phyloP scores from a whole-genome alignment of 2,329 filamentous ascomycete genomes.

The Colletotrichum horii region DNA sequence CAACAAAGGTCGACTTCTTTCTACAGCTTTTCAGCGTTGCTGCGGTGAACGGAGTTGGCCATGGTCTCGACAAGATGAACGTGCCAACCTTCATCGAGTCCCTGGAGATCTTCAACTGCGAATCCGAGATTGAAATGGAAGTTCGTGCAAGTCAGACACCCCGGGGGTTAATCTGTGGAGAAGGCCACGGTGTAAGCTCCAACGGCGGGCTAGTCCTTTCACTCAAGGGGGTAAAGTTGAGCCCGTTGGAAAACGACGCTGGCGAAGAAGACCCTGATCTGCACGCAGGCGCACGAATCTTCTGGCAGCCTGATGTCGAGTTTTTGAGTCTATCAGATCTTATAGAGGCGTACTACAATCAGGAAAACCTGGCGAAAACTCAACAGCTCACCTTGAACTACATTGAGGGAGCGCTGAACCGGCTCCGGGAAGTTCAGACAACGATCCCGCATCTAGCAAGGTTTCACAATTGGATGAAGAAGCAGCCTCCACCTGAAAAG shows the following conservation, averaged over 20 bases:
- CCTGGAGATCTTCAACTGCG: not conserved
- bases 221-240: not conserved
- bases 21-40: conserved; percentile 11
- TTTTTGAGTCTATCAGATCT: not conserved
- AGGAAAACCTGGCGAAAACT: not conserved
- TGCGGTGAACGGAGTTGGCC: not conserved
- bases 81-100: not conserved
- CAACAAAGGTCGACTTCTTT: not conserved
- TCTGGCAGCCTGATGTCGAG: conserved; percentile 8
- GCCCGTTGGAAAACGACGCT: not conserved
- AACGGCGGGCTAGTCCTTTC: not conserved
- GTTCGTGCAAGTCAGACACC: not conserved
- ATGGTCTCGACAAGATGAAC: conserved; percentile 1
- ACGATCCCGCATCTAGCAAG: not conserved
- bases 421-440: not conserved
- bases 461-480: not conserved
- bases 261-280: not conserved
- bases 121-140: not conserved
- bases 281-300: not conserved
- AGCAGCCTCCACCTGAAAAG: not conserved
- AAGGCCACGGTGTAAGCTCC: not conserved
- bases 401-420: not conserved
- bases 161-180: not conserved
- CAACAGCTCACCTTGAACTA: not conserved
- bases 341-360: not conserved